phyloP scores from a whole-genome alignment of 495 filamentous ascomycete genomes.

The Lichenothelia convexa region DNA sequence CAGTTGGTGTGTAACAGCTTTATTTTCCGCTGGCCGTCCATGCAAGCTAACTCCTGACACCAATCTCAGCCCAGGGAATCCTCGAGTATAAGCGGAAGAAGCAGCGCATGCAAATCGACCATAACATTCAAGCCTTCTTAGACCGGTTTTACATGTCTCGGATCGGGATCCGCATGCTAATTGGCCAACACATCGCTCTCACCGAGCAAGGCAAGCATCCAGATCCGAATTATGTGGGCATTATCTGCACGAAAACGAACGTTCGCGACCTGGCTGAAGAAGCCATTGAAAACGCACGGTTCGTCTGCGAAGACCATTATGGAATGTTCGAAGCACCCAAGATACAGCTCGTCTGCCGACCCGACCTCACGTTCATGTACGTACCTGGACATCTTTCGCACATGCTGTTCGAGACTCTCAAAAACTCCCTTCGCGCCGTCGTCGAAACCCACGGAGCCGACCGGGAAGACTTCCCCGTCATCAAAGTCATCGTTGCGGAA shows the following conservation, averaged over 20 bases:
- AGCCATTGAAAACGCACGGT: slow-evolving; percentile 94
- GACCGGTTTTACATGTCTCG: slow-evolving; percentile 99
- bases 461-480: slow-evolving; percentile 86
- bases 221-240: slow-evolving; percentile 88
- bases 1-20: slow-evolving; percentile 32
- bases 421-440: slow-evolving; percentile 91
- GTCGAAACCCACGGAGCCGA: slow-evolving; percentile 92
- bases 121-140: slow-evolving; percentile 87
- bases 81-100: slow-evolving; percentile 92
- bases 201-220: slow-evolving; percentile 76
- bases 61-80: slow-evolving; percentile 66
- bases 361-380: slow-evolving; percentile 95
- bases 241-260: slow-evolving; percentile 97
- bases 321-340: slow-evolving; percentile 94
- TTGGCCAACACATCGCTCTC: slow-evolving; percentile 92
- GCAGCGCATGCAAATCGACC: slow-evolving; percentile 95
- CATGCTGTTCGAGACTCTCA: slow-evolving; percentile 98
- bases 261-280: slow-evolving; percentile 90
- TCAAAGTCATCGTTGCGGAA: slow-evolving; percentile 91
- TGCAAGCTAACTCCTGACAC: no score
- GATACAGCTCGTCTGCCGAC: slow-evolving; percentile 86
- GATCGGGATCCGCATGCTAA: slow-evolving; percentile 98
- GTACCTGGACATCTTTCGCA: slow-evolving; percentile 93
- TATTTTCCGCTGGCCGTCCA: no score
- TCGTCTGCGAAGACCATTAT: slow-evolving; percentile 98